Evolutionary conservation across 2,329 filamentous ascomycete genomes (phyloP).

Genomic region (Aspergillus sp.): DNA sequence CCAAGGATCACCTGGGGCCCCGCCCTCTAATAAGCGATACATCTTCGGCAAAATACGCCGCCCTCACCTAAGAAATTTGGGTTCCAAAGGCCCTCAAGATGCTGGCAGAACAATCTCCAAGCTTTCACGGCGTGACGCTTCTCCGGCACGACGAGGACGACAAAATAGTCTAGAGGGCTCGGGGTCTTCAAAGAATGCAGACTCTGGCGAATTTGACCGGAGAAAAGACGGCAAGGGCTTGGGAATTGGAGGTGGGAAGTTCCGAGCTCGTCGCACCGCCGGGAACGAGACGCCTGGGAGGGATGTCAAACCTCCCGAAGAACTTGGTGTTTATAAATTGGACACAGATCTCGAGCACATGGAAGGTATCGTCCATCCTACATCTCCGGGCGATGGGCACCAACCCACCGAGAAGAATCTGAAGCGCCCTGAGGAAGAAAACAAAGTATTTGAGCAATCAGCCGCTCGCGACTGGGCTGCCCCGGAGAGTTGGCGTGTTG

Average conservation of each 20-base stretch:
- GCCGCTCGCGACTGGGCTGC: conserved; percentile 78
- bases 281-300: conserved; percentile 33
- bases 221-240: conserved; percentile 44
- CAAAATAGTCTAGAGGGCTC: conserved; percentile 43
- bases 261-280: conserved; percentile 39
- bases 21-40: conserved; percentile 50
- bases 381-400: conserved; percentile 69
- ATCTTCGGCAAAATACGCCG: conserved; percentile 60
- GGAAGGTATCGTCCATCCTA: conserved; percentile 82
- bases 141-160: conserved; percentile 37
- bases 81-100: conserved; percentile 36
- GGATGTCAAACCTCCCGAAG: conserved; percentile 50
- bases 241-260: conserved; percentile 38
- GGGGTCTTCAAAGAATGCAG: conserved; percentile 28
- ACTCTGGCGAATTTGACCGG: conserved; percentile 41
- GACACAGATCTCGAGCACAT: conserved; percentile 90
- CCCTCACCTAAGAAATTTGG: conserved; percentile 45
- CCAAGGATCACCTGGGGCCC: conserved; percentile 45
- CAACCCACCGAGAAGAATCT: conserved; percentile 39
- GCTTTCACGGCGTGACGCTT: conserved; percentile 36
- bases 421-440: conserved; percentile 36
- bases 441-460: conserved; percentile 20
- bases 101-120: conserved; percentile 20
- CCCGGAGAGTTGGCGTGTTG: conserved; percentile 95
- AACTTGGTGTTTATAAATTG: conserved; percentile 71